These are phyloP conservation scores for Ascoidea rubescens DNA, from an alignment of 805 yeast species.

Conservation along the genomic window DNA sequence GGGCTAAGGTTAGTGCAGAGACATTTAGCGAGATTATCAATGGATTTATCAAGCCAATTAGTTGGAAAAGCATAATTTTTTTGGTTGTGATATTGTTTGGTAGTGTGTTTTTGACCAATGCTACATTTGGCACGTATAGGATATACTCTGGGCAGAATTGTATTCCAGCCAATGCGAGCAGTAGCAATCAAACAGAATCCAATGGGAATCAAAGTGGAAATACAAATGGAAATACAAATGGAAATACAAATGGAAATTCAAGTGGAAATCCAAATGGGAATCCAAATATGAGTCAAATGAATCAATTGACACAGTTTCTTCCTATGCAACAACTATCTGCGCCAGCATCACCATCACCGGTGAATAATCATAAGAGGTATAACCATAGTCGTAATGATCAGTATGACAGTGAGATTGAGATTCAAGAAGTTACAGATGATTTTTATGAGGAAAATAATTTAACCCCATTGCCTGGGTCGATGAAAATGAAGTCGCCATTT, in stretches of 20 bases:
- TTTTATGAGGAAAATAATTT: not conserved
- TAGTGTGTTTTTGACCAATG: slow-evolving; percentile 34
- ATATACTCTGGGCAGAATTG: slow-evolving; percentile 18
- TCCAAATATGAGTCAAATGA: not conserved
- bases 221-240: not conserved
- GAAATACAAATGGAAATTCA: not conserved
- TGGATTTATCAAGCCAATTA: slow-evolving; percentile 58
- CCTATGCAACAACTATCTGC: no score
- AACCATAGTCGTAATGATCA: no score
- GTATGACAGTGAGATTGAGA: no score
- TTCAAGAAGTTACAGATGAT: not conserved
- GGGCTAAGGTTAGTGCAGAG: slow-evolving; percentile 64
- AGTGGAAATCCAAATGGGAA: not conserved
- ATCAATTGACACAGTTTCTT: not conserved
- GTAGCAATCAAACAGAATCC: not conserved
- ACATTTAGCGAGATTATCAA: slow-evolving; percentile 73
- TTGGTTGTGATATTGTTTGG: slow-evolving; percentile 34
- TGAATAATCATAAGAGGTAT: no score
- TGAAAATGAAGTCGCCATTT: not conserved
- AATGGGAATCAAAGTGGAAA: not conserved
- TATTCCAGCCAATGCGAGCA: no score
- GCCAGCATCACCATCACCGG: no score
- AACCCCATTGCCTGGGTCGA: not conserved
- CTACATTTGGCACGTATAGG: slow-evolving; percentile 31
- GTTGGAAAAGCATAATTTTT: slow-evolving; percentile 50